phyloP scores from a whole-genome alignment of 2,329 filamentous ascomycete genomes.

The Lomentospora prolificans region DNA sequence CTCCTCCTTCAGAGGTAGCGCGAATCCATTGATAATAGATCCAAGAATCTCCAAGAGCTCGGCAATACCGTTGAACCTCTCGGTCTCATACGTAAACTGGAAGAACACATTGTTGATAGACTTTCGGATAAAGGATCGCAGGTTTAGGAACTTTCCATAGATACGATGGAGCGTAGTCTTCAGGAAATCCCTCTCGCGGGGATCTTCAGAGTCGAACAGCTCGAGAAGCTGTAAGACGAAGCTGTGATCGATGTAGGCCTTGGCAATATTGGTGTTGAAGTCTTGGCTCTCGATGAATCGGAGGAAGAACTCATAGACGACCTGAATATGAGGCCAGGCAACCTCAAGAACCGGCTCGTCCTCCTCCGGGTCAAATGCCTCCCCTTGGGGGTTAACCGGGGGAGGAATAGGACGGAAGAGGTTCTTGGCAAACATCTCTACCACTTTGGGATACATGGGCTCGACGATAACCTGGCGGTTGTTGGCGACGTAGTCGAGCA shows the following conservation, averaged over 20 bases:
- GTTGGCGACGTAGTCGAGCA: constrained; percentile 96
- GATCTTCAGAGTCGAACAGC: constrained; percentile 96
- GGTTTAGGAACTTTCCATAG: constrained; percentile 97
- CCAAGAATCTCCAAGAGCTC: constrained; percentile 93
- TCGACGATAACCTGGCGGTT: constrained; percentile 98
- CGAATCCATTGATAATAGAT: constrained; percentile 98
- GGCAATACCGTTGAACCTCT: constrained; percentile 96
- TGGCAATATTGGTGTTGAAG: constrained; percentile 99
- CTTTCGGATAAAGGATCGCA: constrained; percentile 90
- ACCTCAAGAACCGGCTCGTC: constrained; percentile 97
- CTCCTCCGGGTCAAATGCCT: constrained; percentile 97
- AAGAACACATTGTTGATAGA: constrained; percentile 99
- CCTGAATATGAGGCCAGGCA: constrained; percentile 98
- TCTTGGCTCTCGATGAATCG: constrained; percentile 98
- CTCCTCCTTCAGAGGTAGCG: constrained; percentile 91
- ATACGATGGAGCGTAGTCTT: constrained; percentile 97
- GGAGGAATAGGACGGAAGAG: constrained; percentile 94
- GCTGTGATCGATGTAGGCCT: constrained; percentile 95
- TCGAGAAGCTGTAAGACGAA: constrained; percentile 97
- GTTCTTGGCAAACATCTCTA: constrained; percentile 99
- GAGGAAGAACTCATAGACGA: constrained; percentile 98
- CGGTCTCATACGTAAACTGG: constrained; percentile 98
- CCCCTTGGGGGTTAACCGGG: constrained; percentile 93
- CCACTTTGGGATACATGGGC: constrained; percentile 95
- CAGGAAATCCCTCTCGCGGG: constrained; percentile 89